A percentile compares a stretch with the other conserved stretches of the same genome.
These are phyloP conservation scores for Haberlea rhodopensis DNA, from an alignment of 257 asterid species.

Conservation along the genomic window DNA sequence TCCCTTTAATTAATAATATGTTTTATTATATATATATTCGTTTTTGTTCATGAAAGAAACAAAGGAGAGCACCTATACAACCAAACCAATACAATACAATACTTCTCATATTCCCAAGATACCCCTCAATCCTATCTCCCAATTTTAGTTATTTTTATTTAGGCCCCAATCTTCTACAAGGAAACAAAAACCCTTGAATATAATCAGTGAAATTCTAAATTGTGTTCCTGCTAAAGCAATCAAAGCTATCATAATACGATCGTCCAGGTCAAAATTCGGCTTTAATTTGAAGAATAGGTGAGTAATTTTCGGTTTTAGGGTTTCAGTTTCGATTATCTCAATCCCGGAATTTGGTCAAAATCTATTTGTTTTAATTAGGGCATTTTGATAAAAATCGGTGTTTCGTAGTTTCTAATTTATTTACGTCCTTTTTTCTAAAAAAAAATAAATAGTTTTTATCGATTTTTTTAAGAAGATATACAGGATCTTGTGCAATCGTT, in stretches of 20 bases:
- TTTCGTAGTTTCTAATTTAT: neutral
- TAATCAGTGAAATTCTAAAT: no score
- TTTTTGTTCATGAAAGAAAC: no score
- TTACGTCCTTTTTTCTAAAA: conserved; percentile 15
- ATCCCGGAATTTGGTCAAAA: conserved; percentile 32
- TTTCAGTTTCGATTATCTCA: conserved; percentile 27
- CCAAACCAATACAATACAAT: no score
- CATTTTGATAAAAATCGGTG: conserved; percentile 23
- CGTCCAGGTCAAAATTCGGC: conserved; percentile 25
- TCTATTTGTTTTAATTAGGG: conserved; percentile 32
- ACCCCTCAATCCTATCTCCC: no score
- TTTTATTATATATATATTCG: no score
- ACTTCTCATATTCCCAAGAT: no score
- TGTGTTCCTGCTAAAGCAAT: no score
- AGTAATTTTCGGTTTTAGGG: conserved; percentile 35
- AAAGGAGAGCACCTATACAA: no score
- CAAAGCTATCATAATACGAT: conserved; percentile 29
- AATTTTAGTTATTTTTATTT: no score
- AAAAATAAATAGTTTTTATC: neutral
- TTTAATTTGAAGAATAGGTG: conserved; percentile 46
- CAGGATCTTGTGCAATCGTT: conserved; percentile 7
- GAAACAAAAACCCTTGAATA: no score
- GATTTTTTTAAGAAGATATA: conserved; percentile 16
- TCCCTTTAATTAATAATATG: no score
- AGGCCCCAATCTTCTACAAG: no score